Percentiles rank a stretch among this genome's conserved stretches.
phyloP scores from a whole-genome alignment of 2,329 filamentous ascomycete species.

The Verticillium albo-atrum region DNA sequence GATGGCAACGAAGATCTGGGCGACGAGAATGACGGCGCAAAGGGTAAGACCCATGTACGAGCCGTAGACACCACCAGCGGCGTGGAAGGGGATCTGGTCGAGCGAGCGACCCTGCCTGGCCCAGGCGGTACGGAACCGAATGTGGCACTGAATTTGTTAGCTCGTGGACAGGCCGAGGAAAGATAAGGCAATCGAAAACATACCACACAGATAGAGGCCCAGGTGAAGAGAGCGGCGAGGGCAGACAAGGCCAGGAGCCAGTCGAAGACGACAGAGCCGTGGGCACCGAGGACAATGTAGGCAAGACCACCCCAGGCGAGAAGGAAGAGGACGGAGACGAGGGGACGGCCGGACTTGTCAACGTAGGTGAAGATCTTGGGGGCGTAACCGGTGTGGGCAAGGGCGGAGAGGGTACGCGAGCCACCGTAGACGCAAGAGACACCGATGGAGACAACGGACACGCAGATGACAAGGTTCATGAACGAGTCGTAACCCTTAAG shows the following conservation, averaged over 20 bases:
- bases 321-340: conserved; percentile 38
- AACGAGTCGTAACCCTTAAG: conserved; percentile 43
- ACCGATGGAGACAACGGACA: conserved; percentile 51
- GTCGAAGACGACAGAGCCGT: conserved; percentile 50
- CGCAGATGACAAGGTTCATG: conserved; percentile 50
- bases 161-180: too few relatives aligned
- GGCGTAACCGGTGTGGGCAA: conserved; percentile 52
- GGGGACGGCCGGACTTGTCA: conserved; percentile 47
- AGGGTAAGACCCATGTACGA: conserved; percentile 58
- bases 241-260: conserved; percentile 63
- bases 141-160: conserved; percentile 36
- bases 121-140: conserved; percentile 64
- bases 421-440: conserved; percentile 51
- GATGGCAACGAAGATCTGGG: conserved; percentile 47
- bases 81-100: conserved; percentile 62
- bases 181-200: background rate
- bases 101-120: conserved; percentile 49
- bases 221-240: conserved; percentile 59
- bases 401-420: conserved; percentile 50
- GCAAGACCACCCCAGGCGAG: conserved; percentile 43
- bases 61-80: conserved; percentile 55
- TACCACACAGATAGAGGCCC: conserved; percentile 58
- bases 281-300: conserved; percentile 38
- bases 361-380: conserved; percentile 50
- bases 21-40: conserved; percentile 47